These are phyloP conservation scores for Hebeloma cylindrosporum DNA, from an alignment of 768 basidiomycete genomes.

Conservation along the genomic window DNA sequence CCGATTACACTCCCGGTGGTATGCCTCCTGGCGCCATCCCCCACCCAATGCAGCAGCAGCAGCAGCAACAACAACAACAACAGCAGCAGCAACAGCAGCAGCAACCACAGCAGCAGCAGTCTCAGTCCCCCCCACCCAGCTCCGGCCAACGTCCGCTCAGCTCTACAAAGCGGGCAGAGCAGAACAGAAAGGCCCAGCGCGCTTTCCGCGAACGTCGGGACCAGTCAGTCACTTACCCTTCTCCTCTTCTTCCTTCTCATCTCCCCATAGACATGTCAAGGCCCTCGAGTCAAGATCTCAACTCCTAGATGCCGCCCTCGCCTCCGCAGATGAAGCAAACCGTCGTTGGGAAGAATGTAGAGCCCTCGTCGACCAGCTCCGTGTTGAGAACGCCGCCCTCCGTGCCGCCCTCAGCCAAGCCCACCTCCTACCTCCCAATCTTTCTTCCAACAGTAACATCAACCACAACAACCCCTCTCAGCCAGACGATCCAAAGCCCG, in stretches of 20 bases:
- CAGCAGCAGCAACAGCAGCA: conserved; percentile 26
- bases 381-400: conserved; percentile 79
- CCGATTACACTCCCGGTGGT: conserved; percentile 57
- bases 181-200: conserved; percentile 92
- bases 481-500: conserved; percentile 29
- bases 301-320: conserved; percentile 81
- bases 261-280: conserved; percentile 70
- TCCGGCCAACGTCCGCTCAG: conserved; percentile 58
- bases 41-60: conserved; percentile 22
- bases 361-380: conserved; percentile 83
- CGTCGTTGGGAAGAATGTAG: conserved; percentile 89
- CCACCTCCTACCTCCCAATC: conserved; percentile 37
- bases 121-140: conserved; percentile 30
- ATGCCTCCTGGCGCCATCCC: conserved; percentile 38
- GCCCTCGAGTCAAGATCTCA: conserved; percentile 84
- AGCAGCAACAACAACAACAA: conserved; percentile 21
- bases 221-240: conserved; percentile 54
- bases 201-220: conserved; percentile 90
- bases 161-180: conserved; percentile 86
- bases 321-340: conserved; percentile 86
- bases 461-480: conserved; percentile 15
- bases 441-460: conserved; percentile 12
- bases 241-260: conserved; percentile 11
- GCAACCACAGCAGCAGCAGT: conserved; percentile 22
- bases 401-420: conserved; percentile 64